Evolutionary conservation across 208 protist genomes (phyloP), one percentile per base, ranked within the genome.

Genomic region (Leishmania lainsoni): DNA sequence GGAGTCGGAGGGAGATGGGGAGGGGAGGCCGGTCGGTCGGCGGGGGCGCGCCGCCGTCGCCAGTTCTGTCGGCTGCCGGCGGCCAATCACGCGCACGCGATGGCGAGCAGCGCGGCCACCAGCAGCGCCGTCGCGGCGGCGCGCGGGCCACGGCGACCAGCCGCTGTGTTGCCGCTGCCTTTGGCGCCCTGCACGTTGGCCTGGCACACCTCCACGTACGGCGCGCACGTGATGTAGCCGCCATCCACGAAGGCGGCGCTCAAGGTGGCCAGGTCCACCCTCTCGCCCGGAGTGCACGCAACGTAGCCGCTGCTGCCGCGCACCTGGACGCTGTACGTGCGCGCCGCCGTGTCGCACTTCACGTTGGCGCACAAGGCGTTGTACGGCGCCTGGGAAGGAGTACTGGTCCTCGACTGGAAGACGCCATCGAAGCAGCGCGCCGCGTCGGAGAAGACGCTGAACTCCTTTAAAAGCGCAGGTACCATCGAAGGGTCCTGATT

Each of bases 171-270:
- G 63, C 56, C 56, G 63, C 8, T 42, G 42, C 0, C 70, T 4
- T 74, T 0, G 0, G n/a, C n/a, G n/a, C n/a, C n/a, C n/a, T n/a
- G n/a, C n/a, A 39, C 14, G n/a, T 74, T 74, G 48, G 4, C 48
- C 48, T 74, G 69, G 48, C 69, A 74, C 45, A 58, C 69, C 48
- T 74, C 69, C 6, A 74, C 45, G 69, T 74, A 74, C 39, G 69
- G 35, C 39, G 69, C 45, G 48, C 69, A 74, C 5, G 4, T 59
- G 16, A 75, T 39, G 71, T 75, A 75, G 49, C 71, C 14, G 22
- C 71, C 71, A 0, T 17, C 4, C 49, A 35, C 16, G 45, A 75
- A 75, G 45, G 45, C 10, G 10, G 1, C 10, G 51, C 49, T 75
- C 5, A 59, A 3, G 14, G 3, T 42, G 26, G 8, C 29, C 48